A percentile compares a stretch with the other conserved stretches of the same genome.
Conservation (phyloP, 176 grass and related monocot genomes). For the Musa troglodytarum region DNA sequence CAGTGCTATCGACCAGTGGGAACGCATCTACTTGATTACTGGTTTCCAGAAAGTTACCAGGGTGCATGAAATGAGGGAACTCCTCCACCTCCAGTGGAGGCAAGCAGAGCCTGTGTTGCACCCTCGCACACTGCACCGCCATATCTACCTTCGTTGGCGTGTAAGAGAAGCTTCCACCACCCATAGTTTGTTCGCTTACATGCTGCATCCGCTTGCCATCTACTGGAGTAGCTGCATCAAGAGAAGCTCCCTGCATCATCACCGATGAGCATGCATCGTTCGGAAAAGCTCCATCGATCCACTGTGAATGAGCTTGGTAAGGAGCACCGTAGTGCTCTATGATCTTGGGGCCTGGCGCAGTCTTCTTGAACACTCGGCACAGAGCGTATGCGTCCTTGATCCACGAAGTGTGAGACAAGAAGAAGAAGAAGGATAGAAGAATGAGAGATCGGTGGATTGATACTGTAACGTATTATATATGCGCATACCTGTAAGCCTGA, state of each 20-base stretch:
- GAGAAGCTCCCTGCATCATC: conserved; percentile 13
- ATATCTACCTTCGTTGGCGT: conserved; percentile 83
- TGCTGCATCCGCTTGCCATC: conserved; percentile 65
- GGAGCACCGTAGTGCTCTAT: conserved; percentile 61
- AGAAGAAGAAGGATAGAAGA: background rate
- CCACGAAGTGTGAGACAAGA: background rate
- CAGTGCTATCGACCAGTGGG: conserved; percentile 23
- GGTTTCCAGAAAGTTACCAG: conserved; percentile 29
- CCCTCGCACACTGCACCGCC: conserved; percentile 62
- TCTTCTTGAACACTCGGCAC: conserved; percentile 94
- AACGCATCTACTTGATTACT: conserved; percentile 48
- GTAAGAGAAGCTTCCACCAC: conserved; percentile 42
- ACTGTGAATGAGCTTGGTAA: conserved; percentile 42
- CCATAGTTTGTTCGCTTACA: conserved; percentile 61
- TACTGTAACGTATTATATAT: background rate
- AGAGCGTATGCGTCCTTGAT: conserved; percentile 79
- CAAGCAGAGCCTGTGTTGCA: conserved; percentile 74
- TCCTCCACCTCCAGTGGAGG: conserved; percentile 71
- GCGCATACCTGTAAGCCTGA: conserved; percentile 56
- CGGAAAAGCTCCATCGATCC: conserved; percentile 34
- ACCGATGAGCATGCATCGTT: conserved; percentile 32
- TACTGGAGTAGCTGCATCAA: conserved; percentile 6
- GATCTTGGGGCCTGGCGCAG: conserved; percentile 67
- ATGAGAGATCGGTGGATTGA: too few species aligned
- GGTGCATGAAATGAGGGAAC: conserved; percentile 39